Evolutionary conservation across 2,329 filamentous ascomycete species (phyloP), one percentile per base, ranked within the genome.

Genomic region (Clarireedia hainanense): DNA sequence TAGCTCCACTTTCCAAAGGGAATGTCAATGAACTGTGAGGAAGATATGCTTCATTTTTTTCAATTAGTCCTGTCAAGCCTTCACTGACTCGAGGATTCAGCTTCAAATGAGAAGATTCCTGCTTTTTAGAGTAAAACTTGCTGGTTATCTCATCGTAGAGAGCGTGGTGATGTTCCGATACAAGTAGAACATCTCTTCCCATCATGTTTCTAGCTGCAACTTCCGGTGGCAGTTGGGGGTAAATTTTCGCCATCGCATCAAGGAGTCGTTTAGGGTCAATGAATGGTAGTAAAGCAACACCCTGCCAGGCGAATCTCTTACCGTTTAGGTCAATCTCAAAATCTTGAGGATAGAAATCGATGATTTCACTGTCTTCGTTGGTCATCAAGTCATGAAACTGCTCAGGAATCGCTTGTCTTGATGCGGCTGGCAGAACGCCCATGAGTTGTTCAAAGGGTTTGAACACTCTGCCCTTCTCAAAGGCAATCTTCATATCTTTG

Each of bases 281-380:
- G 70, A 97, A 99, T 0, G 94, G 94, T 36, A 99, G 78, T 20
- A 99, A 76, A 2, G 90, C 91, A 52, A 99, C 87, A 61, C 94
- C 94, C 70, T 97, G 92, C 94, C 95, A 99, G 0, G 91, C 90
- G 74, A 96, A 95, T 70, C 97, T 99, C 76, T 97, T 97, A 54
- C 94, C 94, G 63, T 99, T 99, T 43, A 97, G 74, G 70, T 99
- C 94, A 52, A 97, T 81, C 15, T 88, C 84, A 65, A 99, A 99
- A 24, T 96, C 89, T 67, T 91, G 88, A 0, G 95, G 95, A 66
- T 99, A 99, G 71, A 99, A 99, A 70, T 99, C 92, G 62, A 96
- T 89, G 64, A 99, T 97, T 48, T 91, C 85, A 66, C 91, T 96
- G 47, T 95, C 84, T 14, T 87, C 79, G 9, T 95, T 79, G 26